These are phyloP conservation scores for Trypanosoma rangeli DNA, from an alignment of 208 protist genomes.

Conservation along the genomic window DNA sequence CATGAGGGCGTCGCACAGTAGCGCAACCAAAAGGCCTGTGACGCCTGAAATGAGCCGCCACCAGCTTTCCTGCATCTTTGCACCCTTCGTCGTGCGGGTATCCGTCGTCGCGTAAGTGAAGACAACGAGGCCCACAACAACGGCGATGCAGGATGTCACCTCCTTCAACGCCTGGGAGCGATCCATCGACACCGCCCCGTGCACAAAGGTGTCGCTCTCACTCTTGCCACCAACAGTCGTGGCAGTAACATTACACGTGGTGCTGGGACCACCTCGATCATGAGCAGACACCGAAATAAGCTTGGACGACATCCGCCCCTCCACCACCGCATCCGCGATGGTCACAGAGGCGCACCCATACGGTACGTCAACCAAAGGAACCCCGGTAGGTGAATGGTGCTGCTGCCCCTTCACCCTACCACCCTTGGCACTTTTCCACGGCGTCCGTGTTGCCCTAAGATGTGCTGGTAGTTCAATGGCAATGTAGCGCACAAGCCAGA, in stretches of 20 bases:
- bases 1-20: conserved; percentile 46
- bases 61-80: conserved; percentile 2
- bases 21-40: conserved; percentile 32
- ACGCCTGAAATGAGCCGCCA: conserved; percentile 30
- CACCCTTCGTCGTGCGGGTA: neutral
- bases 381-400: neutral
- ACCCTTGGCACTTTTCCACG: neutral
- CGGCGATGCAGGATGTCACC: conserved; percentile 28
- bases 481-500: conserved; percentile 38
- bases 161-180: conserved; percentile 20
- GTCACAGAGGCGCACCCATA: neutral
- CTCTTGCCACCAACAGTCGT: neutral
- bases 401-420: neutral
- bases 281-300: neutral
- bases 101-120: conserved; percentile 40
- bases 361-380: neutral
- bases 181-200: neutral
- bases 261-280: neutral
- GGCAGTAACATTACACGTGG: neutral
- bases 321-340: neutral
- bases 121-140: conserved; percentile 43
- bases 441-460: neutral
- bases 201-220: neutral
- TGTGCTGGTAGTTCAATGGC: conserved; percentile 27
- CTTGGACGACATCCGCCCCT: neutral